Evolutionary conservation across 208 protist genomes (phyloP), one percentile per base, ranked within the genome.

Genomic region (Sergeia podlipaevii): DNA sequence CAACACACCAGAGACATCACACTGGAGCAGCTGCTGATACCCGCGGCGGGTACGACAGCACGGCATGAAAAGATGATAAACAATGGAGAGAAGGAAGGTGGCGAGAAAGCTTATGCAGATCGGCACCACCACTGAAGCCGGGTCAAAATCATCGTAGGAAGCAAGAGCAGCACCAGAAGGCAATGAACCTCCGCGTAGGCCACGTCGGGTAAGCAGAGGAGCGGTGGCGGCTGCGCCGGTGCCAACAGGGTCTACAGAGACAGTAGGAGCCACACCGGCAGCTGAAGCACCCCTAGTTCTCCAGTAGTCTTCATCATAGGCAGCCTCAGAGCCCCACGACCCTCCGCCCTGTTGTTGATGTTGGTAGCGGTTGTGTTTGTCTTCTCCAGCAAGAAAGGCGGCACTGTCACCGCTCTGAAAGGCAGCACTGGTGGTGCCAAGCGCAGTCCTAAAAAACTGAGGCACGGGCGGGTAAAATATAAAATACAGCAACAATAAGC

Each of bases 21-120:
- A 88, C 61, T 71, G 70, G 24, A 83, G 38, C 18, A 88, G 66
- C 54, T 77, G 71, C 62, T 61, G 64, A 23, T 83, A 88, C 10
- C 52, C 68, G 21, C 60, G 33, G 32, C 39, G 34, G 20, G 63
- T 67, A 34, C 54, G 50, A 29, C 64, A 67, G 44, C 74, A 85
- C 0, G 77, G 78, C 71, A 85, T 86, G 42, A 86, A 79, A 23
- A 60, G 21, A 71, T 90, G 82, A 59, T 86, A 86, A 15, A 42
- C 34, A 17, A 64, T 57, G 37, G 73, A 82, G 4, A 82, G 53
- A 4, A 74, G n/a, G 57, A 87, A 91, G 23, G 68, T 79, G 21
- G 74, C 17, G n/a, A 74, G 13, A 32, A 84, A 65, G 6, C 58
- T 37, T 1, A 62, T 18, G 57, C 37, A 39, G 21, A 61, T 39